Evolutionary conservation across 1,284 basidiomycete species (phyloP).

Genomic region (Termitomyces sp.): DNA sequence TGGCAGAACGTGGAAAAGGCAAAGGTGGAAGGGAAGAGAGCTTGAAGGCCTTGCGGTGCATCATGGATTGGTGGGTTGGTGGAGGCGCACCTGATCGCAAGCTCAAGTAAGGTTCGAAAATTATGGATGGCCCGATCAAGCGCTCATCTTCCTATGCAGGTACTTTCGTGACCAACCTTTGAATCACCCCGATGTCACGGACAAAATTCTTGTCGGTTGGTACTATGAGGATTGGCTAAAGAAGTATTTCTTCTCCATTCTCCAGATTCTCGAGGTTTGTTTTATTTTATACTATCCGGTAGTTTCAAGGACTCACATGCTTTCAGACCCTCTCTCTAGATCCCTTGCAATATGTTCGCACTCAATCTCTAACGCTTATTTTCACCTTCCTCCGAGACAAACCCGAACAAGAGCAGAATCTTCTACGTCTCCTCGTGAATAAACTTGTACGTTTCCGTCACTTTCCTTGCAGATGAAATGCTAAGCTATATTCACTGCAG

Average conservation of each 20-base stretch:
- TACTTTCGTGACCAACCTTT: conserved; percentile 93
- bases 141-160: conserved; percentile 33
- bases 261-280: conserved; percentile 81
- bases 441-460: conserved; percentile 64
- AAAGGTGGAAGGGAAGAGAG: conserved; percentile 91
- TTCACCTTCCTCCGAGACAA: conserved; percentile 83
- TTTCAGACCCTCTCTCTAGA: conserved; percentile 78
- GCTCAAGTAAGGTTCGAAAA: conserved; percentile 57
- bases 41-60: conserved; percentile 82
- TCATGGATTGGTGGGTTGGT: conserved; percentile 97
- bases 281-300: background rate
- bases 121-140: background rate
- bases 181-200: conserved; percentile 59
- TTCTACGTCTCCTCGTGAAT: conserved; percentile 89
- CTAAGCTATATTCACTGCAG: conserved; percentile 29
- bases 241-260: conserved; percentile 91
- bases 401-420: conserved; percentile 96
- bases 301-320: conserved; percentile 2
- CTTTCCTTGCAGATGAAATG: conserved; percentile 2
- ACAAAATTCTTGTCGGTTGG: conserved; percentile 78
- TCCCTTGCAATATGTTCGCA: conserved; percentile 84
- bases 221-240: conserved; percentile 98
- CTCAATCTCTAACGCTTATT: conserved; percentile 71
- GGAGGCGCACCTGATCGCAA: conserved; percentile 81
- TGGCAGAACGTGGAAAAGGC: conserved; percentile 72